Evolutionary conservation across 495 filamentous ascomycete genomes (phyloP).

Genomic region (Polyplosphaeria fusca): DNA sequence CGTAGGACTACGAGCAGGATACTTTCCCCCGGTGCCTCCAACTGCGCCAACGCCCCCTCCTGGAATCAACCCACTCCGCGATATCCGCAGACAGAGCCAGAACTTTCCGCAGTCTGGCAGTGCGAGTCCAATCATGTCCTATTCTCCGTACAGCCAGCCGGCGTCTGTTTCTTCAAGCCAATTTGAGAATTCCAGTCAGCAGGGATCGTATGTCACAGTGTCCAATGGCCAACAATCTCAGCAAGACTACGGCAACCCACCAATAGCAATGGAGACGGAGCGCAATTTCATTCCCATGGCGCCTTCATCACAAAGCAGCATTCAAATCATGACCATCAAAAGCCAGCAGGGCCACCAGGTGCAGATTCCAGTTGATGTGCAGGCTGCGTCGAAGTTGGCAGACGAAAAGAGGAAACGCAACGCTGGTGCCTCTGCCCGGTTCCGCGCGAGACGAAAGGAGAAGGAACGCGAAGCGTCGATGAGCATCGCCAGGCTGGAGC

Average conservation of each 20-base stretch:
- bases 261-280: constrained; percentile 28
- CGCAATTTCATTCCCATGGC: constrained; percentile 38
- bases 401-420: constrained; percentile 60
- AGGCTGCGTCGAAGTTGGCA: constrained; percentile 41
- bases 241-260: constrained; percentile 18
- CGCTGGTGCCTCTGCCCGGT: constrained; percentile 86
- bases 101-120: constrained; percentile 31
- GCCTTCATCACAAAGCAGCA: constrained; percentile 39
- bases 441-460: constrained; percentile 83
- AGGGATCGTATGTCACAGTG: constrained; percentile 14
- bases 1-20: constrained; percentile 20
- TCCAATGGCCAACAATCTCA: not conserved
- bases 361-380: constrained; percentile 45
- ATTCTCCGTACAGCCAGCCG: constrained; percentile 31
- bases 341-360: constrained; percentile 39
- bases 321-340: constrained; percentile 43
- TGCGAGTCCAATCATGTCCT: constrained; percentile 31
- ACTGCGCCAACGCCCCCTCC: constrained; percentile 30
- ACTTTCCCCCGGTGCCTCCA: constrained; percentile 23
- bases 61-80: not conserved
- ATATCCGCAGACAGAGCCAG: constrained; percentile 19
- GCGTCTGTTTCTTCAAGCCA: constrained; percentile 24
- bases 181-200: constrained; percentile 21
- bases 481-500: constrained; percentile 62
- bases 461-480: constrained; percentile 74